phyloP scores from a whole-genome alignment of 495 filamentous ascomycete genomes.

The Podospora fimiseda region DNA sequence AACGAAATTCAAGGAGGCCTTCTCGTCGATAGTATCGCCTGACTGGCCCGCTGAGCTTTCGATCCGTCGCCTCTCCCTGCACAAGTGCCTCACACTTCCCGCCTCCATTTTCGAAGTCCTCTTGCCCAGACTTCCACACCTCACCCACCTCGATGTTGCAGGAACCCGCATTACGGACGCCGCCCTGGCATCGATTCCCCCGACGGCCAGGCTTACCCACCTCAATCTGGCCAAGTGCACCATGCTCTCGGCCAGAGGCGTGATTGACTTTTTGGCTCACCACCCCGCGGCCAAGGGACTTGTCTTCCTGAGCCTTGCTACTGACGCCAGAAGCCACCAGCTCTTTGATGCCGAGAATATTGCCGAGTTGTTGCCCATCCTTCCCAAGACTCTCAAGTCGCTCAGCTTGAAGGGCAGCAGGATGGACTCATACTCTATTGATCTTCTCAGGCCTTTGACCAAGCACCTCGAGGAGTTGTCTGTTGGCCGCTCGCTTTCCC shows the following conservation, averaged over 20 bases:
- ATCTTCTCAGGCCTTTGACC: conserved; percentile 61
- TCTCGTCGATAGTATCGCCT: conserved; percentile 30
- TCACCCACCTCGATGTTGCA: conserved; percentile 76
- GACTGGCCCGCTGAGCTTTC: conserved; percentile 47
- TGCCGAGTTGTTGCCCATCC: conserved; percentile 52
- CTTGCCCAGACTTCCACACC: conserved; percentile 58
- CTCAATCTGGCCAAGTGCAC: conserved; percentile 75
- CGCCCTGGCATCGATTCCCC: conserved; percentile 65
- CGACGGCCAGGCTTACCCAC: conserved; percentile 68
- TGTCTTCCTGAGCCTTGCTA: conserved; percentile 68
- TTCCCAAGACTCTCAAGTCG: conserved; percentile 64
- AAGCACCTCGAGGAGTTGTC: conserved; percentile 78
- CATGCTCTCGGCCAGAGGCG: conserved; percentile 55
- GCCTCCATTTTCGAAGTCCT: conserved; percentile 62
- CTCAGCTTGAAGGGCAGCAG: conserved; percentile 73
- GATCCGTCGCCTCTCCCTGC: conserved; percentile 65
- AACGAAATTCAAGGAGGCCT: conserved; percentile 58
- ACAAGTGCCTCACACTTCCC: conserved; percentile 73
- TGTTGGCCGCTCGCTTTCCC: conserved; percentile 60
- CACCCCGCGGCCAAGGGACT: conserved; percentile 66
- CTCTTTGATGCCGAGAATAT: conserved; percentile 62
- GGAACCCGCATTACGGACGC: conserved; percentile 72
- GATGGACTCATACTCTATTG: conserved; percentile 58
- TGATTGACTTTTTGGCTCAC: conserved; percentile 66
- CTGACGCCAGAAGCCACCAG: conserved; percentile 67